phyloP scores from a whole-genome alignment of 129 eudicot species.

The Flaveria bidentis region DNA sequence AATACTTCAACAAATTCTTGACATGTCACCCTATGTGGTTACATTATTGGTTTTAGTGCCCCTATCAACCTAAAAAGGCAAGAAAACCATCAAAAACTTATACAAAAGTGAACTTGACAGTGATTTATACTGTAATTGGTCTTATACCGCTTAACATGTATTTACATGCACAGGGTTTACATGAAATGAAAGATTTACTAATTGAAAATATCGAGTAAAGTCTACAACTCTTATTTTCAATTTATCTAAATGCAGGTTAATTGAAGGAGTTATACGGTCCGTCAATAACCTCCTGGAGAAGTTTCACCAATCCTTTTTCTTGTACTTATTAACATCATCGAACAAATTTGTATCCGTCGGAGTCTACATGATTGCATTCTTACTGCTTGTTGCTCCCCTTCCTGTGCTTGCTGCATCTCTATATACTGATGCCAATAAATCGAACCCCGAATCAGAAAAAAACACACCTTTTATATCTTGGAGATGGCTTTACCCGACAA shows the following conservation, averaged over 20 bases:
- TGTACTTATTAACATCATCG: conserved; percentile 78
- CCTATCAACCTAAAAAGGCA: neutral
- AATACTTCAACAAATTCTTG: neutral
- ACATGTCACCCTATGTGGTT: neutral
- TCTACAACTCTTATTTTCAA: neutral
- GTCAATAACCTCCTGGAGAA: conserved; percentile 96
- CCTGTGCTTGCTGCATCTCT: conserved; percentile 89
- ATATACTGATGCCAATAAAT: conserved; percentile 54
- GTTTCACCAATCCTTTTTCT: conserved; percentile 96
- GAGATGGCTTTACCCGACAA: conserved; percentile 90
- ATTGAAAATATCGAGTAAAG: conserved; percentile 6
- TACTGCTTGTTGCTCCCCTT: conserved; percentile 86
- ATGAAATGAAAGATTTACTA: neutral
- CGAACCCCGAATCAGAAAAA: conserved; percentile 25
- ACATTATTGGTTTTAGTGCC: neutral
- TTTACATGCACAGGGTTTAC: neutral
- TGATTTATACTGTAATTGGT: neutral
- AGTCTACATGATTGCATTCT: conserved; percentile 94
- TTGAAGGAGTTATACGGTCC: conserved; percentile 84
- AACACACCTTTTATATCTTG: conserved; percentile 48
- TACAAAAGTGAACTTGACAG: neutral
- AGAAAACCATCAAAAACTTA: neutral
- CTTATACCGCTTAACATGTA: neutral
- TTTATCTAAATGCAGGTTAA: conserved; percentile 55
- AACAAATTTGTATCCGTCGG: conserved; percentile 90